Evolutionary conservation across 306 rosid genomes (phyloP), one percentile per base, ranked within the genome.

Genomic region (Rosa persica): DNA sequence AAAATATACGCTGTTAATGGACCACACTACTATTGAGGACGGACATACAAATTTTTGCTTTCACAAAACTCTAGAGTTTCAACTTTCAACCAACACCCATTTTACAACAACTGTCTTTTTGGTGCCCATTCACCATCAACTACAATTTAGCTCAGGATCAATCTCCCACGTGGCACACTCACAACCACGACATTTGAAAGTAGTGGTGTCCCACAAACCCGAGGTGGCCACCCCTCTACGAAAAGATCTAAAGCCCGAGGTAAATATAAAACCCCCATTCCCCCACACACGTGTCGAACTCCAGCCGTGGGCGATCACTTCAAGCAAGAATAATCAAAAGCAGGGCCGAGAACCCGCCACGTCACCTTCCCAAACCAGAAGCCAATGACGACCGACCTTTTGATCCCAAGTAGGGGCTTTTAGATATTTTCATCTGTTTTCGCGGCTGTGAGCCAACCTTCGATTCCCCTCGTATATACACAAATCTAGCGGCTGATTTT

Each of bases 371-470:
- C 3, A 74, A 25, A 52, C 71, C 58, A 15, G 38, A 49, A 48
- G 49, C 81, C 84, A 87, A 81, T 80, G 82, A 62, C 87, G 43
- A 66, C 80, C 79, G 3, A 22, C 83, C 86, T 83, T 81, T 82
- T 61, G 89, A 90, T 87, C 81, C n/a, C 40, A 0, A 6, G 8
- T 30, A 65, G 44, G 44, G 44, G 0, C 44, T 42, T 43, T 43
- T 2, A 73, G 72, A 80, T 68, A 80, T 74, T 65, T 72, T n/a
- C 4, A 64, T n/a, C 12, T 4, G 22, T 11, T 34, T 78, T n/a
- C 73, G 82, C 66, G 77, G 82, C 64, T 61, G 82, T 60, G 77
- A 72, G 22, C 15, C 23, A 16, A 22, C 19, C 74, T 66, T 5
- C 70, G 13, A 38, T 66, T 3, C 47, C 22, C 70, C 10, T 38